Conservation (phyloP, 2,329 filamentous ascomycete species). For the Gaeumannomyces sp. region DNA sequence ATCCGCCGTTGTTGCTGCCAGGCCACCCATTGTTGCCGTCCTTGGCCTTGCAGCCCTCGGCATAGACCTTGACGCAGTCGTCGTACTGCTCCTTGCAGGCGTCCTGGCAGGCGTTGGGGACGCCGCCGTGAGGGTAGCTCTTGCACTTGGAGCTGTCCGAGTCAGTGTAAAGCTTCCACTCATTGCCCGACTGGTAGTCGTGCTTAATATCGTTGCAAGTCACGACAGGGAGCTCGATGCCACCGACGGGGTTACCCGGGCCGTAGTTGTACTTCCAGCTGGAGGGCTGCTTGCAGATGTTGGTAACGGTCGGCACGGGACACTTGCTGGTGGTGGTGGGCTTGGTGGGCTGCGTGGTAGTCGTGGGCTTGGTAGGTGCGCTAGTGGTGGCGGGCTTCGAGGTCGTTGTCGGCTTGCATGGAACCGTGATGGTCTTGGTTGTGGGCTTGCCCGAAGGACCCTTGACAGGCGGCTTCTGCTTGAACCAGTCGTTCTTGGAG, state of each 20-base stretch:
- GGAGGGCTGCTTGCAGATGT: constrained; percentile 47
- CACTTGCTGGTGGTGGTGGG: constrained; percentile 18
- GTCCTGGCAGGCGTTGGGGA: constrained; percentile 39
- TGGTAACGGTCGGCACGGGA: constrained; percentile 40
- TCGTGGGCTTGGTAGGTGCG: constrained; percentile 18
- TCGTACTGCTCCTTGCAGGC: constrained; percentile 48
- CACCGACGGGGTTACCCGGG: constrained; percentile 51
- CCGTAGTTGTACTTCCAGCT: constrained; percentile 59
- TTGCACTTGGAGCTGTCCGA: constrained; percentile 36
- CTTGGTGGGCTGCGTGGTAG: constrained; percentile 21
- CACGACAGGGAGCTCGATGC: constrained; percentile 45
- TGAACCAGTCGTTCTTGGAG: constrained; percentile 38
- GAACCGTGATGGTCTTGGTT: constrained; percentile 28
- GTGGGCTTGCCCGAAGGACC: constrained; percentile 24
- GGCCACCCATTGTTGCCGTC: constrained; percentile 9
- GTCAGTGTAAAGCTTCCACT: constrained; percentile 48
- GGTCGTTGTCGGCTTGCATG: constrained; percentile 22
- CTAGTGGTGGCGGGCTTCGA: constrained; percentile 10
- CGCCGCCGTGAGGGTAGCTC: constrained; percentile 33
- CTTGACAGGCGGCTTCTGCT: constrained; percentile 32
- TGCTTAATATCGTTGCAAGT: constrained; percentile 46
- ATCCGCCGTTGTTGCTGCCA: constrained; percentile 1
- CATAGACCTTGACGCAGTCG: constrained; percentile 42
- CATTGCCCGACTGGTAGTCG: constrained; percentile 33
- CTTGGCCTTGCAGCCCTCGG: constrained; percentile 36